Conservation (phyloP, 2,329 filamentous ascomycete genomes). For the Trichoderma polysporum region DNA sequence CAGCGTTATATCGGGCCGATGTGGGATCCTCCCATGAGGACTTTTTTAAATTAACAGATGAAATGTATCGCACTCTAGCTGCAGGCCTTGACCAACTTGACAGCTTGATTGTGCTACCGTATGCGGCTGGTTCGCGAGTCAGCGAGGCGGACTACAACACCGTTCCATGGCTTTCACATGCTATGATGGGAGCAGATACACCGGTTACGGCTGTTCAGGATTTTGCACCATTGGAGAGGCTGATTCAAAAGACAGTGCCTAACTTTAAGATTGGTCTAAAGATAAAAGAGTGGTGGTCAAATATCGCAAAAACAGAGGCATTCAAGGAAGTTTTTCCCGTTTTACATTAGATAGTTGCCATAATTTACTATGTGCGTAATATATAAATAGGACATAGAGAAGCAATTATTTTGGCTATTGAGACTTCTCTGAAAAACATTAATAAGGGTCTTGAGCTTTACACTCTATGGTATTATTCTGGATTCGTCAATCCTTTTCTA, state of each 20-base stretch:
- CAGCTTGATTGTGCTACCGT: constrained; percentile 21
- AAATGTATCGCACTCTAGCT: constrained; percentile 20
- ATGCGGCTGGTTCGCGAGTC: constrained; percentile 23
- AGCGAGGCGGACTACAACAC: constrained; percentile 26
- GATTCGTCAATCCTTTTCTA: no score
- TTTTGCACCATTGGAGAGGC: constrained; percentile 5
- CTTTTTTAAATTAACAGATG: constrained; percentile 19
- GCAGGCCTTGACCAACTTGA: constrained; percentile 24
- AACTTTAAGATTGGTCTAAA: constrained; percentile 16
- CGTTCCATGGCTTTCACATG: constrained; percentile 25
- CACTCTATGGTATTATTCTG: no score
- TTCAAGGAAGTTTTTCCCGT: constrained; percentile 20
- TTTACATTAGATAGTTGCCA: background rate
- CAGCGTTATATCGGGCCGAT: constrained; percentile 13
- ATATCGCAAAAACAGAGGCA: background rate
- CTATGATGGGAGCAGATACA: constrained; percentile 20
- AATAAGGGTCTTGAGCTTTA: no score
- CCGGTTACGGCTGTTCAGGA: background rate
- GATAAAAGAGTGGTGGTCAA: constrained; percentile 19
- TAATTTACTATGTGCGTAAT: no score
- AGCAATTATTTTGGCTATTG: no score
- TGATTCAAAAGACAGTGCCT: constrained; percentile 2
- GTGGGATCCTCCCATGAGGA: background rate
- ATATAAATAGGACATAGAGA: no score
- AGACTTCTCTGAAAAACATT: no score